Conservation (phyloP, 1,284 basidiomycete species). For the Violaceomyces palustris region DNA sequence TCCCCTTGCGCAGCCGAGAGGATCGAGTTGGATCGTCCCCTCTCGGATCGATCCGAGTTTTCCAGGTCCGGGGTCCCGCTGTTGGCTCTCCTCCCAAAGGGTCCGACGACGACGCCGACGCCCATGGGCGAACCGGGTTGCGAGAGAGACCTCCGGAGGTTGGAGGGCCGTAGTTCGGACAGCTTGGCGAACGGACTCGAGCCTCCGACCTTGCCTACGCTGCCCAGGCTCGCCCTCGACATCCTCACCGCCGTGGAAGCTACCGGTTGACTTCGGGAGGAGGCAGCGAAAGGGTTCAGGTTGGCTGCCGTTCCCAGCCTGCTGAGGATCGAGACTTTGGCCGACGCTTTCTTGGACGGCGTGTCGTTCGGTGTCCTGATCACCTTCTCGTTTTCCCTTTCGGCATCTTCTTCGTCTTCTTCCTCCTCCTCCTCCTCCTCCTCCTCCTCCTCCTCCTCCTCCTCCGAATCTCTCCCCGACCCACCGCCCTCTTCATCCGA, state of each 20-base stretch:
- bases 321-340: not conserved
- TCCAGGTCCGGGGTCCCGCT: not conserved
- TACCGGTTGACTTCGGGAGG: not conserved
- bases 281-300: not conserved
- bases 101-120: not conserved
- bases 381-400: not conserved
- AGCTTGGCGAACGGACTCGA: constrained; percentile 20
- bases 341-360: not conserved
- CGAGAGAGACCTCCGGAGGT: constrained; percentile 31
- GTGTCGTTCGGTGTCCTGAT: not conserved
- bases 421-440: constrained; percentile 6
- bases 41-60: too few species aligned
- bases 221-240: not conserved
- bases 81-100: not conserved
- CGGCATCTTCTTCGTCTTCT: constrained; percentile 4
- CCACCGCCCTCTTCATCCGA: too few species aligned
- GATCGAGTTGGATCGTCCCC: too few species aligned
- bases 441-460: constrained; percentile 1
- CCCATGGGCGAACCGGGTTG: constrained; percentile 21
- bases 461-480: too few species aligned
- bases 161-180: constrained; percentile 33
- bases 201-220: constrained; percentile 1
- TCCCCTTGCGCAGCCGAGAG: too few species aligned
- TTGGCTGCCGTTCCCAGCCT: too few species aligned
- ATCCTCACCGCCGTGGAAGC: not conserved